Percentiles rank a stretch among this genome's conserved stretches.
phyloP scores from a whole-genome alignment of 768 basidiomycete genomes.

The Mycena galopus region DNA sequence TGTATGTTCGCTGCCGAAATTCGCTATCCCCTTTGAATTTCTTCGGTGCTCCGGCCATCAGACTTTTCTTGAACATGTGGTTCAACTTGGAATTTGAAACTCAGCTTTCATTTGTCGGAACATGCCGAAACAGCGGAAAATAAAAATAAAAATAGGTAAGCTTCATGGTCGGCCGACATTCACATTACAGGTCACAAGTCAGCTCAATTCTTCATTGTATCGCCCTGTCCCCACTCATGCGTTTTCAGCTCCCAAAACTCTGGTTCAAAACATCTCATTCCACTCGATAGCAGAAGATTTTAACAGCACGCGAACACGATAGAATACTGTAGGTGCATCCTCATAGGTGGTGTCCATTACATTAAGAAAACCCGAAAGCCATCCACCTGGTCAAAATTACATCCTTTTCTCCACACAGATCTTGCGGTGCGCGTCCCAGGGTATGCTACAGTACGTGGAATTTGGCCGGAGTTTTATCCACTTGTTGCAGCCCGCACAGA shows the following conservation, averaged over 20 bases:
- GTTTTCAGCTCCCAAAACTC: background rate
- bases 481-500: constrained; percentile 85
- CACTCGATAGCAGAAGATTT: background rate
- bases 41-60: too few relatives aligned
- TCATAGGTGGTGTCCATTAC: background rate
- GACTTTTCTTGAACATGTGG: too few relatives aligned
- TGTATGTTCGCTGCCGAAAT: too few relatives aligned
- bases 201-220: background rate
- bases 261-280: background rate
- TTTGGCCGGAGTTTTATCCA: constrained; percentile 89
- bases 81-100: too few relatives aligned
- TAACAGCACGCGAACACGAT: background rate
- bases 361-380: background rate
- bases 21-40: too few relatives aligned
- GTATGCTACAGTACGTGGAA: constrained; percentile 88
- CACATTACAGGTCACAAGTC: too few relatives aligned
- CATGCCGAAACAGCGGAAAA: too few relatives aligned
- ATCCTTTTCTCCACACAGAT: constrained; percentile 85
- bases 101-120: too few relatives aligned
- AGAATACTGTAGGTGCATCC: background rate
- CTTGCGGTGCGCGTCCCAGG: constrained; percentile 89
- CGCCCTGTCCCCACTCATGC: background rate
- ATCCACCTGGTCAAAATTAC: constrained; percentile 53
- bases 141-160: too few relatives aligned
- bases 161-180: too few relatives aligned